These are phyloP conservation scores for Kluyveromyces dobzhanskii DNA, from an alignment of 805 yeast species.

Conservation along the genomic window DNA sequence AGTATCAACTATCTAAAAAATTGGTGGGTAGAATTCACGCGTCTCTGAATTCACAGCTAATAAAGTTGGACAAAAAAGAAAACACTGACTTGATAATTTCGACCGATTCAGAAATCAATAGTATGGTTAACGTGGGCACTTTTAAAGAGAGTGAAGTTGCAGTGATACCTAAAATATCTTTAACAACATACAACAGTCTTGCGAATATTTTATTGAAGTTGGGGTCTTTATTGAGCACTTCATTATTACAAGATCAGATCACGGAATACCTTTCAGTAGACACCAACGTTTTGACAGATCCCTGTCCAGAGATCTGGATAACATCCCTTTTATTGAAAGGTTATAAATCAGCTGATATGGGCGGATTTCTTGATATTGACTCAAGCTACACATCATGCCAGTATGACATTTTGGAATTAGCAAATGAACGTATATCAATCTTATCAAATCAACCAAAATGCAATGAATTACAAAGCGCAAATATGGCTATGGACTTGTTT, in stretches of 20 bases:
- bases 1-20: not conserved
- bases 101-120: not conserved
- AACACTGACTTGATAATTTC: not conserved
- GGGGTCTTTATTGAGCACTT: not conserved
- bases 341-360: constrained; percentile 9
- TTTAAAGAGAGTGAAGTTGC: not conserved
- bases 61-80: not conserved
- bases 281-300: constrained; percentile 2
- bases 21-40: not conserved
- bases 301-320: constrained; percentile 30
- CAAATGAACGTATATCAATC: not conserved
- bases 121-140: not conserved
- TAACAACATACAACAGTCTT: not conserved
- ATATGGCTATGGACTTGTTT: constrained; percentile 11
- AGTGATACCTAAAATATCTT: not conserved
- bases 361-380: constrained; percentile 7
- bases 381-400: constrained; percentile 1
- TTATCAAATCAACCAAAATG: not conserved
- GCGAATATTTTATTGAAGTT: not conserved
- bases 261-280: constrained; percentile 6
- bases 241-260: constrained; percentile 9
- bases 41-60: not conserved
- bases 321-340: constrained; percentile 27
- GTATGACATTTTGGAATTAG: constrained; percentile 1
- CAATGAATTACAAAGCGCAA: constrained; percentile 3